These are phyloP conservation scores for Eimeria maxima DNA, from an alignment of 169 alveolate genomes.

Conservation along the genomic window DNA sequence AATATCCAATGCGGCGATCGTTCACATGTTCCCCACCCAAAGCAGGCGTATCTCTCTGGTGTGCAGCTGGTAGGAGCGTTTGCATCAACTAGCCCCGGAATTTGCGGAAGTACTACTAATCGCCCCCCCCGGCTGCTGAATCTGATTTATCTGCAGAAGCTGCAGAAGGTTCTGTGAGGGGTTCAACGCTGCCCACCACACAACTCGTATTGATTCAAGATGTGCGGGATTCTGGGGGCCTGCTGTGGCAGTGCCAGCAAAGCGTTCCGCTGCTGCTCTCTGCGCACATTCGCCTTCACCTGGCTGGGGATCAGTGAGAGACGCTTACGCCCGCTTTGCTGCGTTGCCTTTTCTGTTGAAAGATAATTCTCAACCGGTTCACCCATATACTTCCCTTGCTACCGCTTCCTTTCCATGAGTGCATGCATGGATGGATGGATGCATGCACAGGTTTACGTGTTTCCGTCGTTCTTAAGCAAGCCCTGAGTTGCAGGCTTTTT, in stretches of 20 bases:
- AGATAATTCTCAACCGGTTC: background rate
- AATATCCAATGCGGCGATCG: background rate
- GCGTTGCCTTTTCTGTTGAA: background rate
- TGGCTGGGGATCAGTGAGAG: conserved; percentile 51
- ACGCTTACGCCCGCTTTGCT: background rate
- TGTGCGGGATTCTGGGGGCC: conserved; percentile 45
- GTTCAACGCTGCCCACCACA: background rate
- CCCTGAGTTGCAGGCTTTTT: too few species aligned
- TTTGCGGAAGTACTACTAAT: background rate
- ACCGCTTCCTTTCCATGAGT: background rate
- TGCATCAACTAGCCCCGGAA: background rate
- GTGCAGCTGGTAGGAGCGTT: background rate
- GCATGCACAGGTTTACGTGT: background rate
- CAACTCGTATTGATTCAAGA: background rate
- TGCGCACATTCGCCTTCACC: conserved; percentile 48
- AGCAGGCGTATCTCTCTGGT: background rate
- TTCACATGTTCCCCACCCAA: background rate
- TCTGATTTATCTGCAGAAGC: background rate
- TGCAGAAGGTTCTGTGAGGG: background rate
- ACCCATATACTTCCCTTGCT: background rate
- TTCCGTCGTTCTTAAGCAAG: background rate
- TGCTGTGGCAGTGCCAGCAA: conserved; percentile 43
- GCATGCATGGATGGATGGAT: background rate
- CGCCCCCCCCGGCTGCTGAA: too few species aligned
- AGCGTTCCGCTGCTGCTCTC: conserved; percentile 54